A percentile compares a stretch with the other conserved stretches of the same genome.
Conservation (phyloP, 75 land plant species). For the Isoetes taiwanensis region DNA sequence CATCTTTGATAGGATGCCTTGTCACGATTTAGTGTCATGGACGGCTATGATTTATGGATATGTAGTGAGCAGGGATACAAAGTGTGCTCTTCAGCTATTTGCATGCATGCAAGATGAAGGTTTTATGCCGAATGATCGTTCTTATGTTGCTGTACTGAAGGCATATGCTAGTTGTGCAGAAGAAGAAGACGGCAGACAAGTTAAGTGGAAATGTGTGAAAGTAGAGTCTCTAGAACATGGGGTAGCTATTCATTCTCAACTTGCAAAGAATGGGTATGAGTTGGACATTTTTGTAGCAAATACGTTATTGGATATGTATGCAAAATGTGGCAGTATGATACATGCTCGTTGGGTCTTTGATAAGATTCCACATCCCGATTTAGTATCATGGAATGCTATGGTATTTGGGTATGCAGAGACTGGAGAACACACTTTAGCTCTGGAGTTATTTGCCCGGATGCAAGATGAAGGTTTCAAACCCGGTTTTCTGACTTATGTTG, state of each 20-base stretch:
- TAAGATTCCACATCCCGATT: constrained; percentile 5
- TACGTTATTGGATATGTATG: constrained; percentile 8
- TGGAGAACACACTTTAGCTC: not conserved
- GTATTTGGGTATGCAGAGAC: constrained; percentile 4
- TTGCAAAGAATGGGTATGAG: too few species aligned
- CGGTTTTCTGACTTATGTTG: constrained; percentile 10
- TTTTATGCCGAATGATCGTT: too few species aligned
- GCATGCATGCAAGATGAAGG: too few species aligned
- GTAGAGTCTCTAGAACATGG: not conserved
- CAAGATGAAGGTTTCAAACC: constrained; percentile 7
- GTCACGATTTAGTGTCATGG: too few species aligned
- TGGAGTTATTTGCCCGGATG: constrained; percentile 3
- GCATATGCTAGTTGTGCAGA: too few species aligned
- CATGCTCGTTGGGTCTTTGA: constrained; percentile 13
- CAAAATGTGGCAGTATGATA: constrained; percentile 1
- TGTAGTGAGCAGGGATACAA: too few species aligned
- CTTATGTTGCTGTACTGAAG: too few species aligned
- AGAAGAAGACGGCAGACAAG: too few species aligned
- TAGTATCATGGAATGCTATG: constrained; percentile 17
- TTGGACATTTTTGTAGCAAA: not conserved
- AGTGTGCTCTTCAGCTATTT: too few species aligned
- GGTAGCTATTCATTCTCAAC: not conserved
- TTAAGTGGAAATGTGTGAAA: not conserved
- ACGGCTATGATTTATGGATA: too few species aligned
- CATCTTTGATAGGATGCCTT: too few species aligned